Percentiles rank a stretch among this genome's conserved stretches.
Evolutionary conservation across 2,329 filamentous ascomycete genomes (phyloP).

Genomic region (Epichloe amarillans): DNA sequence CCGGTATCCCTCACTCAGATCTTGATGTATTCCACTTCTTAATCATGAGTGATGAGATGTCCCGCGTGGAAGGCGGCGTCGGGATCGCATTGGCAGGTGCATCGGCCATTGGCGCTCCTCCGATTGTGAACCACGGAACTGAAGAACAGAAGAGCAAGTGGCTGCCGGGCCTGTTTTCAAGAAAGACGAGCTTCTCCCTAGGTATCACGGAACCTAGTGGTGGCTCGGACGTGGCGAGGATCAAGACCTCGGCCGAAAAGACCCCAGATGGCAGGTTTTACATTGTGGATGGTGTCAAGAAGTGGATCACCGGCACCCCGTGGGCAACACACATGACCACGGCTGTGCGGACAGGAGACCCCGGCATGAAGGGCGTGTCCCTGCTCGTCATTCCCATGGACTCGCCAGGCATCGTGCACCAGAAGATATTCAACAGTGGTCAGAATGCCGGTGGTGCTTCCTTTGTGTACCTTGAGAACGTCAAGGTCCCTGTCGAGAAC

Average conservation of each 20-base stretch:
- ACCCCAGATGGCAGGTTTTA: slow-evolving; percentile 34
- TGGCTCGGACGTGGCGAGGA: slow-evolving; percentile 50
- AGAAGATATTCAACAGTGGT: slow-evolving; percentile 48
- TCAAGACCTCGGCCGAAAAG: slow-evolving; percentile 43
- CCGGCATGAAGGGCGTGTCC: slow-evolving; percentile 40
- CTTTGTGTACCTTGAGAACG: slow-evolving; percentile 42
- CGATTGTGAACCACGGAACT: slow-evolving; percentile 49
- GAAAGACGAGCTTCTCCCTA: slow-evolving; percentile 47
- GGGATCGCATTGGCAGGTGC: slow-evolving; percentile 44
- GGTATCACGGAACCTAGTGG: slow-evolving; percentile 51
- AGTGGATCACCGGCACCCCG: slow-evolving; percentile 52
- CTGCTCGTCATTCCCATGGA: slow-evolving; percentile 42
- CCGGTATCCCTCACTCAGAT: slow-evolving; percentile 30
- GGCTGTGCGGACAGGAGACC: slow-evolving; percentile 44
- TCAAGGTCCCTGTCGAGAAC: slow-evolving; percentile 31
- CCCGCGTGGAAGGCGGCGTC: slow-evolving; percentile 42
- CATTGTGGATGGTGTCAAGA: slow-evolving; percentile 53
- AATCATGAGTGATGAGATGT: slow-evolving; percentile 41
- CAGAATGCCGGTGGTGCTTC: slow-evolving; percentile 51
- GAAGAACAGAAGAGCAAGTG: slow-evolving; percentile 33
- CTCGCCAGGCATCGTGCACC: slow-evolving; percentile 32
- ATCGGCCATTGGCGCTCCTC: slow-evolving; percentile 49
- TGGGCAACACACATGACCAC: slow-evolving; percentile 50
- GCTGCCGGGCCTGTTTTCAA: slow-evolving; percentile 44
- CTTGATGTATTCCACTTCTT: slow-evolving; percentile 45